Conservation (phyloP, 495 filamentous ascomycete genomes). For the Sordaria brevicollis region DNA sequence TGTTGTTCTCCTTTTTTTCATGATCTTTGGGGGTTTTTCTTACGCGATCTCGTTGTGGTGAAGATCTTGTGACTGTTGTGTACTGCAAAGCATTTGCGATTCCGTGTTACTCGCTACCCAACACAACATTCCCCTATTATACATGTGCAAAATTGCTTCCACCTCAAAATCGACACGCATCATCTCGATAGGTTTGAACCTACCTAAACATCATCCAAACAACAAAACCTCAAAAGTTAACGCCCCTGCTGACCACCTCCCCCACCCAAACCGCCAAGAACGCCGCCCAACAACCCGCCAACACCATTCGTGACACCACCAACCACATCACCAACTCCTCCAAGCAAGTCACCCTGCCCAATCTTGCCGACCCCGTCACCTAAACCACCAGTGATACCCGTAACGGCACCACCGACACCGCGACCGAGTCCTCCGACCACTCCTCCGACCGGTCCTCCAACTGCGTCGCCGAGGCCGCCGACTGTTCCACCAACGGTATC, state of each 20-base stretch:
- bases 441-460: conserved; percentile 15
- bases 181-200: neutral
- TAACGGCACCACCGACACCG: conserved; percentile 12
- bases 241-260: neutral
- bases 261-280: conserved; percentile 10
- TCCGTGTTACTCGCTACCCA: neutral
- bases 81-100: neutral
- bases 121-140: neutral
- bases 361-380: conserved; percentile 17
- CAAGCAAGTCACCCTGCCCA: conserved; percentile 14
- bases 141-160: neutral
- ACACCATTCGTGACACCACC: conserved; percentile 15
- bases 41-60: neutral
- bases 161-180: neutral
- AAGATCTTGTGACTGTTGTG: neutral
- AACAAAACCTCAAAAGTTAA: neutral
- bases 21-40: neutral
- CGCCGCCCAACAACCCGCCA: conserved; percentile 13
- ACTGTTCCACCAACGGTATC: conserved; percentile 15
- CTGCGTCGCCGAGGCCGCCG: conserved; percentile 16
- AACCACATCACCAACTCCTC: conserved; percentile 12
- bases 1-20: neutral
- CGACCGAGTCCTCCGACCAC: conserved; percentile 13
- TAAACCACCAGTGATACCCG: conserved; percentile 12
- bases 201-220: neutral